These are phyloP conservation scores for Calocybe gambosa DNA, from an alignment of 1,284 basidiomycete genomes.

Conservation along the genomic window DNA sequence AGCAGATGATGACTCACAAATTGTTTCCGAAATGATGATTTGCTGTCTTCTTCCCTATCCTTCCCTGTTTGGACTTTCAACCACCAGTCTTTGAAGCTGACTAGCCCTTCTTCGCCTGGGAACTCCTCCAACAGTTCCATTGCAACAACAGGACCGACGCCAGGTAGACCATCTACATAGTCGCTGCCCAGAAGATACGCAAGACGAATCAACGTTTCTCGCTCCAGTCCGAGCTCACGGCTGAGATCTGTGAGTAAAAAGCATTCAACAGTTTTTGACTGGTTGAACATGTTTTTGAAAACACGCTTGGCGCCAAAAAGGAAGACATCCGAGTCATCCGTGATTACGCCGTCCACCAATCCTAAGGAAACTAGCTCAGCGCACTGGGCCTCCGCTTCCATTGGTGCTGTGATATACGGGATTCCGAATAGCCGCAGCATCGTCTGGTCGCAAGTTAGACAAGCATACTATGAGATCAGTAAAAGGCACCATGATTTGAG, in stretches of 20 bases:
- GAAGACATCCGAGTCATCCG: constrained; percentile 98
- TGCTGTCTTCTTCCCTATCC: constrained; percentile 69
- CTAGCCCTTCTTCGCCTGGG: constrained; percentile 76
- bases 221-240: constrained; percentile 84
- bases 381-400: constrained; percentile 99
- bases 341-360: constrained; percentile 96
- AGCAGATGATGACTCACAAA: constrained; percentile 55
- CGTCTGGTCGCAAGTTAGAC: constrained; percentile 35
- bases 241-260: constrained; percentile 83
- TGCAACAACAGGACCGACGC: constrained; percentile 93
- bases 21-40: constrained; percentile 71
- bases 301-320: constrained; percentile 92
- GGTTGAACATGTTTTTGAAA: constrained; percentile 99
- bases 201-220: constrained; percentile 82
- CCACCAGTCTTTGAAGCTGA: constrained; percentile 95
- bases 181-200: constrained; percentile 96
- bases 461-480: constrained; percentile 5
- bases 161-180: constrained; percentile 94
- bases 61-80: constrained; percentile 85
- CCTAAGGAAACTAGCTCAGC: constrained; percentile 83
- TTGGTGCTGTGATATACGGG: constrained; percentile 96
- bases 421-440: constrained; percentile 94
- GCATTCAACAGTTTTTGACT: constrained; percentile 97
- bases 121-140: constrained; percentile 95
- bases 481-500: constrained; percentile 81